phyloP scores from a whole-genome alignment of 345 rosid species.

The Sapria himalayana region DNA sequence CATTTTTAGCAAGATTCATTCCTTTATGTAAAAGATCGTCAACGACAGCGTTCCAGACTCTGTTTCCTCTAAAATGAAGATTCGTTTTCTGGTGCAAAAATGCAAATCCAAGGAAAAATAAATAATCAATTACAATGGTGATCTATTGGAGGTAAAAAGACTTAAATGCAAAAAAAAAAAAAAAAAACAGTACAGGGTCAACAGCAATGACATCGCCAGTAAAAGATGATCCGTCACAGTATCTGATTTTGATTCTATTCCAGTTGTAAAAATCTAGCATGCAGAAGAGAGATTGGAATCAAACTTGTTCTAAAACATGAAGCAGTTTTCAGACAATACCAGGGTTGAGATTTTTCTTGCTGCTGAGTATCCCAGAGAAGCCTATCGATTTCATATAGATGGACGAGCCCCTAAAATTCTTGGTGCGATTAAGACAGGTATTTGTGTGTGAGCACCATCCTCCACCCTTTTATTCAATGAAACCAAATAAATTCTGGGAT shows the following conservation, averaged over 20 bases:
- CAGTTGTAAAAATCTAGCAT: slow-evolving; percentile 65
- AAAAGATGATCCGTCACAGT: slow-evolving; percentile 84
- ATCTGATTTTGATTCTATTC: slow-evolving; percentile 78
- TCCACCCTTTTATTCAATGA: slow-evolving; percentile 46
- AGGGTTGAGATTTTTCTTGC: slow-evolving; percentile 37
- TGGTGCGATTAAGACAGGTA: slow-evolving; percentile 37
- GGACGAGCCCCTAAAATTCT: slow-evolving; percentile 65
- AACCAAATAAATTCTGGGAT: not conserved
- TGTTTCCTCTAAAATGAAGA: slow-evolving; percentile 91
- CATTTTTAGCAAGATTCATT: slow-evolving; percentile 73
- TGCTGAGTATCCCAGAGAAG: slow-evolving; percentile 73
- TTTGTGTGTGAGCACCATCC: slow-evolving; percentile 80
- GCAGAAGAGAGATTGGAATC: not conserved
- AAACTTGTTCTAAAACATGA: not conserved
- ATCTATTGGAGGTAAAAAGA: not conserved
- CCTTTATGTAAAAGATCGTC: slow-evolving; percentile 67
- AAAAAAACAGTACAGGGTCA: slow-evolving; percentile 30
- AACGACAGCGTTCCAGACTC: slow-evolving; percentile 56
- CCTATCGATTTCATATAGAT: slow-evolving; percentile 39
- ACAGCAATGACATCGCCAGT: slow-evolving; percentile 77
- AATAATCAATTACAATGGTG: not conserved
- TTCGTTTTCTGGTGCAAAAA: slow-evolving; percentile 42
- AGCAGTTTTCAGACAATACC: slow-evolving; percentile 17
- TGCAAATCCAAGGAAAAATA: not conserved
- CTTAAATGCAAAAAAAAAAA: not conserved